Evolutionary conservation across 768 basidiomycete species (phyloP).

Genomic region (Vararia minispora): DNA sequence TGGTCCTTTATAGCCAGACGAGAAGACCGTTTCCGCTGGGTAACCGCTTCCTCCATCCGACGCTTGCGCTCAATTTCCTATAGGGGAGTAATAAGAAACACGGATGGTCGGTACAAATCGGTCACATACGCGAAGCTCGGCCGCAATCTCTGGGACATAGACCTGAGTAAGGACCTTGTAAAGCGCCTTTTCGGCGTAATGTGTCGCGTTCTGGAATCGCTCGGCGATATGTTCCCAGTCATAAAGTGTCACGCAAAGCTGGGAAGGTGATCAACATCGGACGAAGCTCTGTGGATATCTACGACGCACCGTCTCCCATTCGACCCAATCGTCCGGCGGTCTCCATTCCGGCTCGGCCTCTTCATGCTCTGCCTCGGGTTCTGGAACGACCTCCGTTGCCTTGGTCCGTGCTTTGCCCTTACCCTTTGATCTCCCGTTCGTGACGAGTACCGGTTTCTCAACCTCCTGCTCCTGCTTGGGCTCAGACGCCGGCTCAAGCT

Average conservation of each 20-base stretch:
- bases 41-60: conserved; percentile 61
- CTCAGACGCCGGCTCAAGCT: conserved; percentile 11
- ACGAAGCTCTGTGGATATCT: not conserved
- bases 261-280: not conserved
- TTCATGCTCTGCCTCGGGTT: conserved; percentile 13
- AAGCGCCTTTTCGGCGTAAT: conserved; percentile 74
- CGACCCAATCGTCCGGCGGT: conserved; percentile 49
- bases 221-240: conserved; percentile 82
- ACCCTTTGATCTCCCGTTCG: conserved; percentile 4
- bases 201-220: conserved; percentile 62
- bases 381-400: conserved; percentile 6
- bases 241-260: conserved; percentile 75
- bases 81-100: conserved; percentile 1
- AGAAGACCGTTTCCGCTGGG: conserved; percentile 84
- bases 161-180: conserved; percentile 53
- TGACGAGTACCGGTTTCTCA: not conserved
- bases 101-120: not conserved
- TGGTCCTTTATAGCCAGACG: conserved; percentile 75
- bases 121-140: conserved; percentile 47
- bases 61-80: conserved; percentile 56
- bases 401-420: conserved; percentile 3
- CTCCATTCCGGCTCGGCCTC: conserved; percentile 16
- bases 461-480: not conserved
- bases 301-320: conserved; percentile 81
- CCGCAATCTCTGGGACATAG: conserved; percentile 62